phyloP scores from a whole-genome alignment of 176 grass and related monocot genomes.

The Oryza australiensis region DNA sequence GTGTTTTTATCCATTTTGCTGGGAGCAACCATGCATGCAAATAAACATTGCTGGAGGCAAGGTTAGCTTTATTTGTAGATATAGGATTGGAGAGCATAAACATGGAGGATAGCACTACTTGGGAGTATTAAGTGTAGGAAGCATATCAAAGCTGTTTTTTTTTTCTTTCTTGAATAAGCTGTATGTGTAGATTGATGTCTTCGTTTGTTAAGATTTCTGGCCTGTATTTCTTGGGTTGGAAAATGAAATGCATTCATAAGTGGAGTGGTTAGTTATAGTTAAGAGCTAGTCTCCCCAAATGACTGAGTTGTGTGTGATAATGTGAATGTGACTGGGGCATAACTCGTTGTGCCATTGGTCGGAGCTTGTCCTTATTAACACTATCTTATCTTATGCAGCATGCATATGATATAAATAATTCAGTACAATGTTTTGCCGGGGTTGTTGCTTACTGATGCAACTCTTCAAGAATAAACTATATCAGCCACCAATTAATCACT shows the following conservation, averaged over 20 bases:
- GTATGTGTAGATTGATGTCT: not conserved
- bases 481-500: not conserved
- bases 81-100: not conserved
- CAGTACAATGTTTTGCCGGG: not conserved
- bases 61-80: not conserved
- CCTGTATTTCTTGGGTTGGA: not conserved
- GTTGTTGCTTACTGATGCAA: not conserved
- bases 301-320: not conserved
- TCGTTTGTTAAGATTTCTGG: not conserved
- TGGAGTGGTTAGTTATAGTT: not conserved
- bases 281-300: not conserved
- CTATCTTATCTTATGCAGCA: not conserved
- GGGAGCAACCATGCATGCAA: not conserved
- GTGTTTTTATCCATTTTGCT: slow-evolving; percentile 22
- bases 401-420: not conserved
- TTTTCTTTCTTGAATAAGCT: not conserved
- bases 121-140: not conserved
- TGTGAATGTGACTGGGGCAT: not conserved
- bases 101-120: not conserved
- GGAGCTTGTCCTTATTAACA: not conserved
- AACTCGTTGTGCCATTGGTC: not conserved
- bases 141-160: not conserved
- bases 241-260: not conserved
- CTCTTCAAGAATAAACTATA: not conserved
- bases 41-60: slow-evolving; percentile 8